Base-by-base conservation (phyloP, 495 filamentous ascomycete genomes). In the Aspergillus indologenus region DNA sequence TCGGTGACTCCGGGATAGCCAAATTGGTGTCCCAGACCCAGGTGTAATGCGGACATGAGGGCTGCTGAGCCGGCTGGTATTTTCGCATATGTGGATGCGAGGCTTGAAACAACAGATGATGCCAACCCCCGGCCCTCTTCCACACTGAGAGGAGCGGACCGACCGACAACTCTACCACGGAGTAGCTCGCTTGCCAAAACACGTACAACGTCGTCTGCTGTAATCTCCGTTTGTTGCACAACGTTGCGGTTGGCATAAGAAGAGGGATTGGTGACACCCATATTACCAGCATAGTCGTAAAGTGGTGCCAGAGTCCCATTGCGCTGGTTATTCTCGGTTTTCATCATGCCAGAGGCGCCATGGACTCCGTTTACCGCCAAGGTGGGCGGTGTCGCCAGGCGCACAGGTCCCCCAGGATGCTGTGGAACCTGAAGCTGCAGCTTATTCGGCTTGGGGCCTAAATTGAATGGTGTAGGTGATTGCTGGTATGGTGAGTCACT, bases 391-490 rank as follows among this genome's bases (percentile, higher is more conserved):
- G 90, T 93, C 0, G 90, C 90, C 19, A 94, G 83, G 19, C 90
- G 80, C 1, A 96, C 88, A 11, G 88, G 81, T 0, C 85, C 88
- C 2, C 90, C 87, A 11, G 84, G 72, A 58, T 89, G 83, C 66
- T 87, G 82, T 1, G 91, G 91, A 9, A 95, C 91, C 68, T 94
- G 91, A 2, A 96, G 75, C 45, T 89, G 89, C 20, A 96, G 79
- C 51, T 86, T 79, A 53, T 75, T 79, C 21, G 73, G 70, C 46
- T 70, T 64, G 19, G 68, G 65, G 15, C 31, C 29, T 7, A 71
- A 59, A 12, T 56, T 47, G 14, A 66, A 46, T 3, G 75, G 69
- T 1, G 67, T 73, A 5, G 74, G 68, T 15, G 67, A 66, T 56
- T 71, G 68, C 24, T 69, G 60, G 40, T 68, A 70, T 17, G 65